phyloP scores from a whole-genome alignment of 176 grass and related monocot genomes.

The Echinochloa phyllopogon region DNA sequence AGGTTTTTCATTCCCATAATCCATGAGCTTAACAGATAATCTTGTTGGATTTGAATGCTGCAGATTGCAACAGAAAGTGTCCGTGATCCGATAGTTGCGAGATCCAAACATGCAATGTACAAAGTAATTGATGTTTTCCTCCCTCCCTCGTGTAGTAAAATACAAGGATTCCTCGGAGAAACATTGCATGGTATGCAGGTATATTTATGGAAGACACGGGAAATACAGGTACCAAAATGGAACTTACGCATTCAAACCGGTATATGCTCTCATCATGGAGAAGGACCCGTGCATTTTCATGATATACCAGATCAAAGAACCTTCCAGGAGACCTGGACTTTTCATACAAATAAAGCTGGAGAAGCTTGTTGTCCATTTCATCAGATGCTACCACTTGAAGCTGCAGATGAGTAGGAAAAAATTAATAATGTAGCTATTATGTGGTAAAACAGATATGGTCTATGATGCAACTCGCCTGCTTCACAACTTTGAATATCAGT shows the following conservation, averaged over 20 bases:
- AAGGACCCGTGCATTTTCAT: conserved; percentile 96
- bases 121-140: not conserved
- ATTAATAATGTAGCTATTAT: conserved; percentile 27
- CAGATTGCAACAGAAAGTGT: not conserved
- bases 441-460: not conserved
- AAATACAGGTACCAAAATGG: not conserved
- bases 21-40: conserved; percentile 86
- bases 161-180: not conserved
- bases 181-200: not conserved
- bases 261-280: conserved; percentile 98
- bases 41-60: conserved; percentile 56
- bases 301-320: conserved; percentile 91
- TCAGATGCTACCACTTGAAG: conserved; percentile 96
- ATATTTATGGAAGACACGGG: not conserved
- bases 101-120: conserved; percentile 1
- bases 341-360: conserved; percentile 95
- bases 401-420: conserved; percentile 49
- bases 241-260: conserved; percentile 90
- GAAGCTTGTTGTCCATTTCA: conserved; percentile 98
- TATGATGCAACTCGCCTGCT: conserved; percentile 64
- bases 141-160: not conserved
- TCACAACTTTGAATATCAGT: conserved; percentile 96
- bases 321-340: conserved; percentile 81
- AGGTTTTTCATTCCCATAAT: conserved; percentile 90
- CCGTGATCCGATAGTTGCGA: not conserved